Evolutionary conservation across 2,329 filamentous ascomycete species (phyloP).

Genomic region (Fusarium cyanostomum): DNA sequence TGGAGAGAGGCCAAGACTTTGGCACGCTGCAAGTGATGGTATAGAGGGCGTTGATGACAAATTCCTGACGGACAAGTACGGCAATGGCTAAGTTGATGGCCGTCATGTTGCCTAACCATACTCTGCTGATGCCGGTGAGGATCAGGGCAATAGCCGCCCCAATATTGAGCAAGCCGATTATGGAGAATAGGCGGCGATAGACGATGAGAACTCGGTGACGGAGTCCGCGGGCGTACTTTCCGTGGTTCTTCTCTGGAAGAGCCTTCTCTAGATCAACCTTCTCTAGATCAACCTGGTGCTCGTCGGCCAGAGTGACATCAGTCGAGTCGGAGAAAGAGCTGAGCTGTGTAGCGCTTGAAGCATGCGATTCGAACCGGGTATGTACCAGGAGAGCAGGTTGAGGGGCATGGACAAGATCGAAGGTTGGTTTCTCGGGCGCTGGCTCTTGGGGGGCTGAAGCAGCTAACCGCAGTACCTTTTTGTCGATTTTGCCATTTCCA

Average conservation of each 20-base stretch:
- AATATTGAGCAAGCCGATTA: constrained; percentile 63
- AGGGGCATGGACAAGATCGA: constrained; percentile 3
- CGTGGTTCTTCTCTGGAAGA: constrained; percentile 54
- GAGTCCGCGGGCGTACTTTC: constrained; percentile 51
- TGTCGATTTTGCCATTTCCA: constrained; percentile 66
- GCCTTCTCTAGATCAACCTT: constrained; percentile 43
- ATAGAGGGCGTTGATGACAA: constrained; percentile 62
- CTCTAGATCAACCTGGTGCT: constrained; percentile 43
- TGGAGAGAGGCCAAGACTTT: constrained; percentile 56
- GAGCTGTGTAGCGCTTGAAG: constrained; percentile 41
- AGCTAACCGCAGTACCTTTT: constrained; percentile 50
- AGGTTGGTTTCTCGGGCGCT: not conserved
- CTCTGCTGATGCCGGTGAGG: constrained; percentile 45
- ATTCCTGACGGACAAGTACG: constrained; percentile 63
- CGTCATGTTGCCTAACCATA: constrained; percentile 54
- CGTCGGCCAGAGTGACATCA: constrained; percentile 26
- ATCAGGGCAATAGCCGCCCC: constrained; percentile 57
- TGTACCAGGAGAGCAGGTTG: constrained; percentile 25
- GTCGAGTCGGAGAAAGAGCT: constrained; percentile 27
- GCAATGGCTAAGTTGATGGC: constrained; percentile 60
- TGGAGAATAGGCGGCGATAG: constrained; percentile 65
- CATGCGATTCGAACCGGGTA: constrained; percentile 40
- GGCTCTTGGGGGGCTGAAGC: not conserved
- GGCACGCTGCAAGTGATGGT: constrained; percentile 56
- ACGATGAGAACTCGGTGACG: constrained; percentile 59